Evolutionary conservation across 2,329 filamentous ascomycete species (phyloP).

Genomic region (Fusarium sublunatum): DNA sequence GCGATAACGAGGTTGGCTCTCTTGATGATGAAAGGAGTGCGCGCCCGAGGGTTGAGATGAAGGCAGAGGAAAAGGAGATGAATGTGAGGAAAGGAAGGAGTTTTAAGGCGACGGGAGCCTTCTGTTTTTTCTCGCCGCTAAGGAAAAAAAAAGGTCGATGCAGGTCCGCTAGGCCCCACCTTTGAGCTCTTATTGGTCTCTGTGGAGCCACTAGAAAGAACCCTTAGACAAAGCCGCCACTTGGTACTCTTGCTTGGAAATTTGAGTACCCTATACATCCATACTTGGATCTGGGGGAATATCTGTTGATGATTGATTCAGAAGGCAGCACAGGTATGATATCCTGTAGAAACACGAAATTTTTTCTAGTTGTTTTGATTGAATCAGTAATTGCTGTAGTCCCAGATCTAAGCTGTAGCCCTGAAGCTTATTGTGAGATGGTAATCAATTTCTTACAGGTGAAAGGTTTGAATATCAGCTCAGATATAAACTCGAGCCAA

Average conservation of each 20-base stretch:
- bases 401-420: too few species aligned
- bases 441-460: too few species aligned
- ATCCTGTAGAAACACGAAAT: too few species aligned
- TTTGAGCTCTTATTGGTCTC: neutral
- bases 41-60: constrained; percentile 46
- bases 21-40: constrained; percentile 47
- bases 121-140: constrained; percentile 47
- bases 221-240: constrained; percentile 27
- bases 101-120: constrained; percentile 36
- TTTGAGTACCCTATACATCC: constrained; percentile 13
- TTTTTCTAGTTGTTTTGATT: too few species aligned
- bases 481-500: too few species aligned
- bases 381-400: too few species aligned
- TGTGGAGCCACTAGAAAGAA: neutral
- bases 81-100: constrained; percentile 43
- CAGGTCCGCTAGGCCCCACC: constrained; percentile 31
- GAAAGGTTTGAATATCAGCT: too few species aligned
- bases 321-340: too few species aligned
- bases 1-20: constrained; percentile 36
- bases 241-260: constrained; percentile 15
- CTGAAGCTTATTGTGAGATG: too few species aligned
- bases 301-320: too few species aligned
- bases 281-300: too few species aligned
- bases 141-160: constrained; percentile 38
- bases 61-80: constrained; percentile 38